Conservation (phyloP, 177 flowering plant species). For the Vitis hybrid region DNA sequence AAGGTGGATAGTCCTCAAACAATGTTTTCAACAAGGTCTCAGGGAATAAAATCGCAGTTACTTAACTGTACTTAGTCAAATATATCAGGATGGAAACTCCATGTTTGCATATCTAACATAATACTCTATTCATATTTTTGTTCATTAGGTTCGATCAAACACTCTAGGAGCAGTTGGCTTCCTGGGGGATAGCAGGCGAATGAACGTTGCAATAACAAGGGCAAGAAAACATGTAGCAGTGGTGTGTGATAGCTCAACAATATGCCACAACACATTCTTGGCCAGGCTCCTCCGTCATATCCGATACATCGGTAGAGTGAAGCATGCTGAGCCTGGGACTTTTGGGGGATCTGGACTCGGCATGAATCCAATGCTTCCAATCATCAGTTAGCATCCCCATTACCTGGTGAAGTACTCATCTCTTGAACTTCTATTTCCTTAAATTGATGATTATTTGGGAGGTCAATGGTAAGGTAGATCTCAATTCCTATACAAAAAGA, state of each 20-base stretch:
- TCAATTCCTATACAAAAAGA: no score
- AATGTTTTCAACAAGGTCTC: no score
- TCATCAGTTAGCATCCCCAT: slow-evolving; percentile 33
- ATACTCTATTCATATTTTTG: neutral
- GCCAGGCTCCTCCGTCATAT: slow-evolving; percentile 93
- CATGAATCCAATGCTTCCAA: slow-evolving; percentile 83
- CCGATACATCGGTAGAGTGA: slow-evolving; percentile 78
- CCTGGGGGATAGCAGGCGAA: slow-evolving; percentile 85
- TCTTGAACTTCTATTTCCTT: neutral
- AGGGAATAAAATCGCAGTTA: no score
- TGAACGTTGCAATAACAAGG: slow-evolving; percentile 95
- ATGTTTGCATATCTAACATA: no score
- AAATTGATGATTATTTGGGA: neutral
- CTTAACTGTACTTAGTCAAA: no score
- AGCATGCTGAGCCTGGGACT: slow-evolving; percentile 76
- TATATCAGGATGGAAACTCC: no score
- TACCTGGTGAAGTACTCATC: neutral
- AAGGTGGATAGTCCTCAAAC: no score
- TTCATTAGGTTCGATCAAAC: slow-evolving; percentile 81
- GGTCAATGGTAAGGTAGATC: neutral
- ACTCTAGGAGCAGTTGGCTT: slow-evolving; percentile 93
- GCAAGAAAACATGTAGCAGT: slow-evolving; percentile 90
- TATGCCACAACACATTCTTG: slow-evolving; percentile 88
- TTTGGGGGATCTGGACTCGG: slow-evolving; percentile 74
- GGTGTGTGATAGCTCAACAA: slow-evolving; percentile 90